These are phyloP conservation scores for Saturnispora besseyi DNA, from an alignment of 805 yeast genomes.

Conservation along the genomic window DNA sequence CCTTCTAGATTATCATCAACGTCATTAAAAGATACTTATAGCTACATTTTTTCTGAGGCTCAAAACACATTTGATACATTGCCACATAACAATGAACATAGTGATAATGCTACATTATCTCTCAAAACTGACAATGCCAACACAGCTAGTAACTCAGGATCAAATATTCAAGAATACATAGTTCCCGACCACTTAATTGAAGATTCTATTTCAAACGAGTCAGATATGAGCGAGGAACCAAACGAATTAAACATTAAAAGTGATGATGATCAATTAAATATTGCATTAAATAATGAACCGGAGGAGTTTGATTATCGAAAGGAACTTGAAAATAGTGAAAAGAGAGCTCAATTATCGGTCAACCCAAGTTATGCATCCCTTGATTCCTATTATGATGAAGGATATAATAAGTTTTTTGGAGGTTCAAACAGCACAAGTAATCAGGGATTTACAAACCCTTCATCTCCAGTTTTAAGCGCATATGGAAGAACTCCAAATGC, in stretches of 20 bases:
- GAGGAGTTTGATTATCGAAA: slow-evolving; percentile 18
- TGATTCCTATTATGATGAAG: slow-evolving; percentile 48
- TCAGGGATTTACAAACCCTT: background rate
- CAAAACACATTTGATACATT: slow-evolving; percentile 2
- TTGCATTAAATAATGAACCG: background rate
- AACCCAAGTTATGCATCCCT: slow-evolving; percentile 73
- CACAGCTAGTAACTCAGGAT: background rate
- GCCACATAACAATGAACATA: background rate
- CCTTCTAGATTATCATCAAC: slow-evolving; percentile 6
- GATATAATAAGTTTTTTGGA: slow-evolving; percentile 11
- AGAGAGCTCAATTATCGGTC: slow-evolving; percentile 18
- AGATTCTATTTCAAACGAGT: background rate
- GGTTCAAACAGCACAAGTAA: background rate
- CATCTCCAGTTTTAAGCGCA: background rate
- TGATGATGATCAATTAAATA: background rate
- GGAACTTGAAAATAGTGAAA: slow-evolving; percentile 13
- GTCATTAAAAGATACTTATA: slow-evolving; percentile 11
- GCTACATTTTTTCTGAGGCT: slow-evolving; percentile 14
- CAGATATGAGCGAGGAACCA: background rate
- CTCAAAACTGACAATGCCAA: background rate
- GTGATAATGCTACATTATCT: background rate
- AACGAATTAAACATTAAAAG: background rate
- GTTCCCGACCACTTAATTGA: background rate
- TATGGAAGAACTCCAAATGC: background rate
- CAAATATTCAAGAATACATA: background rate